Evolutionary conservation across 257 asterid genomes (phyloP), one percentile per base, ranked within the genome.

Genomic region (Gentiana straminea): DNA sequence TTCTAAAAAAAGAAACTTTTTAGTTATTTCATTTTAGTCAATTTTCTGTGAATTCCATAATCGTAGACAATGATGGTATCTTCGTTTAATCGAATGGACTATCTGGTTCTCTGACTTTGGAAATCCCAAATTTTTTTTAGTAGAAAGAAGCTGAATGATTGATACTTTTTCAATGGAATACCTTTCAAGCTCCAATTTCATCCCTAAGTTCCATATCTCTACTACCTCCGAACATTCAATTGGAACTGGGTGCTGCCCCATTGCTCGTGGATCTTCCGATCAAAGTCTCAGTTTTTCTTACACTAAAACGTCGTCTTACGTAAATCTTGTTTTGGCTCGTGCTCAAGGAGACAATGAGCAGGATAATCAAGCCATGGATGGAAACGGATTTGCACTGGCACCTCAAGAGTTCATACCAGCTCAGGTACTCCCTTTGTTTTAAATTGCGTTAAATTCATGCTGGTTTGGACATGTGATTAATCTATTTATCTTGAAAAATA

Each of bases 321-420:
- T 24, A 24, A 24, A 24, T 24, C 82, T 74, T 13, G 59, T 80
- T 58, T 55, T 64, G 39, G 81, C 77, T 44, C 55, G 67, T 4
- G 57, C 79, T 41, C 77, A 72, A 5, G 68, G 75, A 24, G 82
- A 70, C 47, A 55, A 55, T 52, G 79, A 66, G 49, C 75, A 76
- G 35, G 84, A 69, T 4, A 63, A 13, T n/a, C 66, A 38, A 1
- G 46, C 65, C 65, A 67, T 53, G 32, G 59, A 39, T 66, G 75
- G 66, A 33, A 71, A 69, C 47, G 87, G 63, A 34, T 33, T 62
- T 55, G 67, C 72, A 34, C 68, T 78, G 33, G 70, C 55, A 55
- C 66, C 83, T 43, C 86, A 24, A 24, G 24, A 24, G 24, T 24
- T 24, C 24, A 24, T 24, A 24, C 24, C 24, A 24, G 24, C 24